Percentiles rank a stretch among this genome's conserved stretches.
Evolutionary conservation across 2,329 filamentous ascomycete species (phyloP).

Genomic region (Exophiala oligosperma): DNA sequence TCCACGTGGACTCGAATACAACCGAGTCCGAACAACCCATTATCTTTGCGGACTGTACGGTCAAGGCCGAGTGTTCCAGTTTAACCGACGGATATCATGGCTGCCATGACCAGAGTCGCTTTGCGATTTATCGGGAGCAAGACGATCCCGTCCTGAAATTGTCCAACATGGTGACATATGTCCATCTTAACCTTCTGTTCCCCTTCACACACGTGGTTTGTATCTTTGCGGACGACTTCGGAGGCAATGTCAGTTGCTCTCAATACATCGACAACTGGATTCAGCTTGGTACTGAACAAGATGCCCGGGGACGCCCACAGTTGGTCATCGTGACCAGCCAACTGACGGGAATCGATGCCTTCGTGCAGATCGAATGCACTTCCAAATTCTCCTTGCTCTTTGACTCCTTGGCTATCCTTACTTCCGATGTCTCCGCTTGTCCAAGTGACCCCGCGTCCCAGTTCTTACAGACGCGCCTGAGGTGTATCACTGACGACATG

Average conservation of each 20-base stretch:
- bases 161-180: background rate
- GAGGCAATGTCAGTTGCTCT: slow-evolving; percentile 1
- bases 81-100: background rate
- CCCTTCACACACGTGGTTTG: slow-evolving; percentile 8
- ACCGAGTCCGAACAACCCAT: slow-evolving; percentile 1
- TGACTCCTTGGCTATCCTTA: background rate
- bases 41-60: slow-evolving; percentile 16
- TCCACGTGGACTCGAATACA: slow-evolving; percentile 4
- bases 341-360: background rate
- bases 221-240: slow-evolving; percentile 8
- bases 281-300: background rate
- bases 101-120: slow-evolving; percentile 3
- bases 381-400: background rate
- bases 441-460: background rate
- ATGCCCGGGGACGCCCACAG: background rate
- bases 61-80: background rate
- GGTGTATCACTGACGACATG: background rate
- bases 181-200: slow-evolving; percentile 7
- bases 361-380: background rate
- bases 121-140: background rate
- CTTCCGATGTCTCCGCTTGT: background rate
- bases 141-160: background rate
- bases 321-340: slow-evolving; percentile 1
- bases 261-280: slow-evolving; percentile 2
- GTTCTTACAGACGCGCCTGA: background rate